Evolutionary conservation across 257 asterid species (phyloP), one percentile per base, ranked within the genome.

Genomic region (Solanum rostratum): DNA sequence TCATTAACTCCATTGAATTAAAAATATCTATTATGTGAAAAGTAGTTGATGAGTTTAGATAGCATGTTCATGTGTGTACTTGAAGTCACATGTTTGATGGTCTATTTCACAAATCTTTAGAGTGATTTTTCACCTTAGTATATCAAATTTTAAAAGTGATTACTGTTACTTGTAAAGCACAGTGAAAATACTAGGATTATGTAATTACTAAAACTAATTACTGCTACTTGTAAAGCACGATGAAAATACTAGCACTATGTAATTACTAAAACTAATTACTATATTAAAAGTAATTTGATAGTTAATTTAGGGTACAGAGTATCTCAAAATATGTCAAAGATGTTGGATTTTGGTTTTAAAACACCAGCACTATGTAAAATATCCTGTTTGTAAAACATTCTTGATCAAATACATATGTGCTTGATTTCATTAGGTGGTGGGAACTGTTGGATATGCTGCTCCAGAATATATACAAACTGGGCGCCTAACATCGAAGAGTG

Each of bases 401-500:
- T 41, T 41, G 5, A n/a, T 20, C 54, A 11, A 70, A 70, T 12
- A 12, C 13, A 22, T 24, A 50, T 15, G 39, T 1, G 19, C 1
- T 46, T 45, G 49, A 41, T 43, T 46, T 30, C 18, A 33, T 8
- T 85, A 95, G 99, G 95, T 96, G 60, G 99, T 96, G 19, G 98
- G 99, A 53, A 96, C 99, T 3, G 89, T 95, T 5, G 99, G 99
- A 52, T 96, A 96, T 85, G 99, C 99, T 2, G 98, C 98, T 30
- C 98, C 97, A 7, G 99, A 96, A 84, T 96, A 96, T 86, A 90
- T 96, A 45, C 97, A 92, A 62, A 95, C 99, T 0, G 99, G 99
- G 16, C 96, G 95, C 41, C 97, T 96, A 5, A 95, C 98, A 53
- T 88, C 90, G 71, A 96, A 95, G 89, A 95, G 97, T 80, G 98